A percentile compares a stretch with the other conserved stretches of the same genome.
phyloP scores from a whole-genome alignment of 495 filamentous ascomycete species.

The Ascobolus immersus region DNA sequence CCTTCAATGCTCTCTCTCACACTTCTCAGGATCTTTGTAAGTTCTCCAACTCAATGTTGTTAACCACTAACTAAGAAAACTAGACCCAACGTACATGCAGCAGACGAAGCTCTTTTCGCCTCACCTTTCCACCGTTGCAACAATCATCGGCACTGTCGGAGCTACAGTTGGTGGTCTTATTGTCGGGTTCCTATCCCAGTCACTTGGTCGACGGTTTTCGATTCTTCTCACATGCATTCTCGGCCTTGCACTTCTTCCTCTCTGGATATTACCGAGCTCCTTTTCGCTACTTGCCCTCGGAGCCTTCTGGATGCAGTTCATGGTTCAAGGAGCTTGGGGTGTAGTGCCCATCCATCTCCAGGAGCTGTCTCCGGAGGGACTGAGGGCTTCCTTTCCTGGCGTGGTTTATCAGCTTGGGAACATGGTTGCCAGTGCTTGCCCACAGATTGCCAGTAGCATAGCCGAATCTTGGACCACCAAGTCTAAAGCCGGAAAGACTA shows the following conservation, averaged over 20 bases:
- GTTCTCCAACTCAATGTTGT: neutral
- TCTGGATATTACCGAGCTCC: slow-evolving; percentile 40
- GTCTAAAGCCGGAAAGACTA: slow-evolving; percentile 20
- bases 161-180: slow-evolving; percentile 43
- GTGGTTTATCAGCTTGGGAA: slow-evolving; percentile 51
- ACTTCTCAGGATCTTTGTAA: slow-evolving; percentile 40
- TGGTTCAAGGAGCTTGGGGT: slow-evolving; percentile 54
- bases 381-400: slow-evolving; percentile 43
- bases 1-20: slow-evolving; percentile 24
- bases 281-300: slow-evolving; percentile 33
- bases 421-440: slow-evolving; percentile 46
- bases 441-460: slow-evolving; percentile 46
- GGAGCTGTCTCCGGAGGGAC: slow-evolving; percentile 47
- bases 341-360: slow-evolving; percentile 58
- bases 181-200: slow-evolving; percentile 45
- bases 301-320: slow-evolving; percentile 58
- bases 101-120: slow-evolving; percentile 33
- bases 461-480: slow-evolving; percentile 29
- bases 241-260: slow-evolving; percentile 34
- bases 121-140: slow-evolving; percentile 29
- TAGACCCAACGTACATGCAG: slow-evolving; percentile 44
- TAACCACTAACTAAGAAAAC: neutral
- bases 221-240: slow-evolving; percentile 35
- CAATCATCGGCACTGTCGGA: slow-evolving; percentile 47
- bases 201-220: slow-evolving; percentile 38